phyloP scores from a whole-genome alignment of 805 yeast genomes.

The Monosporozyma aquatica region DNA sequence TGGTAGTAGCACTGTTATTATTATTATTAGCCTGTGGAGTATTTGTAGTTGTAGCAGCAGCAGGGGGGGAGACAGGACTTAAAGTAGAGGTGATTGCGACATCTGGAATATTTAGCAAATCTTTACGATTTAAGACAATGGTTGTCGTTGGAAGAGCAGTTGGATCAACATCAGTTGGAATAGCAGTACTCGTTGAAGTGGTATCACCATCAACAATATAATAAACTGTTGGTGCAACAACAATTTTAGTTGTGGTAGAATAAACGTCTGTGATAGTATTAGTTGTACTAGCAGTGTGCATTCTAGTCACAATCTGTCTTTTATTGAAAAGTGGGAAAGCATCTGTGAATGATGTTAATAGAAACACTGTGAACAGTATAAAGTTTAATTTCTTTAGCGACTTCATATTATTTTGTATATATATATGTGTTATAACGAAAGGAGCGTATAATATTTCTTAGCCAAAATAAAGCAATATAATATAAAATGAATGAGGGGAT shows the following conservation, averaged over 20 bases:
- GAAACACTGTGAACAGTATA: slow-evolving; percentile 1
- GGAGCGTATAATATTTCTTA: neutral
- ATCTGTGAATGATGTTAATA: slow-evolving; percentile 7
- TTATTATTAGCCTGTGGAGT: too few relatives aligned
- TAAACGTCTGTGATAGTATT: slow-evolving; percentile 35
- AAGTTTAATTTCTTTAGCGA: neutral
- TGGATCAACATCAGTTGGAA: slow-evolving; percentile 29
- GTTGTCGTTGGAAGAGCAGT: slow-evolving; percentile 32
- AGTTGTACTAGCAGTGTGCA: slow-evolving; percentile 47
- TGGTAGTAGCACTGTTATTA: neutral
- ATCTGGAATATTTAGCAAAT: slow-evolving; percentile 2
- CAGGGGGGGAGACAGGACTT: slow-evolving; percentile 6
- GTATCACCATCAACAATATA: slow-evolving; percentile 31
- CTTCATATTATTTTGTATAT: neutral
- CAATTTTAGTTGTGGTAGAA: slow-evolving; percentile 33
- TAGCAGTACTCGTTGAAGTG: slow-evolving; percentile 32
- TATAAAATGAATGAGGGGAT: neutral
- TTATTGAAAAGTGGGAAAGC: slow-evolving; percentile 28
- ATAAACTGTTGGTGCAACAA: slow-evolving; percentile 36
- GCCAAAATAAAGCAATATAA: too few relatives aligned
- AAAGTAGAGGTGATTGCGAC: slow-evolving; percentile 5
- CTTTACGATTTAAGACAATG: slow-evolving; percentile 15
- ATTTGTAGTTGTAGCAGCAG: slow-evolving; percentile 8
- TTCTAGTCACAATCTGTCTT: slow-evolving; percentile 40
- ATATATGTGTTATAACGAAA: neutral